phyloP scores from a whole-genome alignment of 495 filamentous ascomycete genomes.

The Lophium mytilinum region DNA sequence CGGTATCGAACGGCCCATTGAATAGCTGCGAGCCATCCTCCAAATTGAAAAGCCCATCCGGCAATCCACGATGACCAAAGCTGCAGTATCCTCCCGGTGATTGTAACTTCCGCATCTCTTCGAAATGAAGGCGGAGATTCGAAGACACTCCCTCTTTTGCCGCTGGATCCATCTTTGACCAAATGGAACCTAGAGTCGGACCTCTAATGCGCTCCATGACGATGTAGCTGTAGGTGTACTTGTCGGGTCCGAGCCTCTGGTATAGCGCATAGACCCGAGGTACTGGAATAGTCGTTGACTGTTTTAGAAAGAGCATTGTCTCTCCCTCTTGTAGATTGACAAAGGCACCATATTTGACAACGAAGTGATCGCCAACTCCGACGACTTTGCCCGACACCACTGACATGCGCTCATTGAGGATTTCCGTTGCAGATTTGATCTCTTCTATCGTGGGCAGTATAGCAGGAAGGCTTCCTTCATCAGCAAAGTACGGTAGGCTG shows the following conservation, averaged over 20 bases:
- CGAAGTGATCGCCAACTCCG: slow-evolving; percentile 29
- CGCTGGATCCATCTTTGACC: slow-evolving; percentile 25
- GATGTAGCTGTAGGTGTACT: slow-evolving; percentile 29
- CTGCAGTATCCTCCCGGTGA: no score
- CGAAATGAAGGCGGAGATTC: slow-evolving; percentile 29
- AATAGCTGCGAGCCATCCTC: no score
- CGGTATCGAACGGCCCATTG: slow-evolving; percentile 33
- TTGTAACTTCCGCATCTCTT: no score
- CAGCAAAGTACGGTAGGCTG: slow-evolving; percentile 2
- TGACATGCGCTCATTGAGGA: slow-evolving; percentile 17
- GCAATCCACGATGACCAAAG: no score
- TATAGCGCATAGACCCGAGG: slow-evolving; percentile 36
- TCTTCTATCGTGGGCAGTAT: slow-evolving; percentile 16
- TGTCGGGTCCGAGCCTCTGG: slow-evolving; percentile 19
- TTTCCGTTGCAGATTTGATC: slow-evolving; percentile 18
- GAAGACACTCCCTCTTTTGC: slow-evolving; percentile 31
- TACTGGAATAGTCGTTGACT: slow-evolving; percentile 29
- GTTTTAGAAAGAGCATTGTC: slow-evolving; percentile 35
- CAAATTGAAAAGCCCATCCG: no score
- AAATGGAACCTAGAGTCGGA: slow-evolving; percentile 28
- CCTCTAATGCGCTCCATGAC: slow-evolving; percentile 36
- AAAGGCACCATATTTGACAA: slow-evolving; percentile 35
- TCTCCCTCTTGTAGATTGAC: slow-evolving; percentile 34
- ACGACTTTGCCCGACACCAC: slow-evolving; percentile 18
- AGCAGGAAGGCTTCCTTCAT: slow-evolving; percentile 18